Conservation (phyloP, 2,329 filamentous ascomycete genomes). For the Claviceps pazoutovae region DNA sequence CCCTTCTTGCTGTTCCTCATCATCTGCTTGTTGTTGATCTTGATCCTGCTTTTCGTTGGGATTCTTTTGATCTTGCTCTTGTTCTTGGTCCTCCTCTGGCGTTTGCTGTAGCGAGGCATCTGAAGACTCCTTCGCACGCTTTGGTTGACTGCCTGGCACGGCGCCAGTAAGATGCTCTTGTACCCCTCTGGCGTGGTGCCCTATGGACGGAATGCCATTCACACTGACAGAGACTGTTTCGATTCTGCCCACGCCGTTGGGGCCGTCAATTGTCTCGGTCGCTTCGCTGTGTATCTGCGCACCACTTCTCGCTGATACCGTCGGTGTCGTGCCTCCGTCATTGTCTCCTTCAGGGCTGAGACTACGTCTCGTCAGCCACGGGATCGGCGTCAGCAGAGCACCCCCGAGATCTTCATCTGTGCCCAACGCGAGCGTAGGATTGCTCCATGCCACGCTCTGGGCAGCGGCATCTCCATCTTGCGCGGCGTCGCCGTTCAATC, state of each 20-base stretch:
- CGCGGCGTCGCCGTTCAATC: conserved; percentile 42
- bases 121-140: conserved; percentile 24
- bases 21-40: neutral
- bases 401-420: conserved; percentile 84
- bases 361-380: conserved; percentile 53
- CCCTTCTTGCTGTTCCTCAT: conserved; percentile 13
- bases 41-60: too few species aligned
- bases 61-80: neutral
- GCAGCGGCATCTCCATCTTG: conserved; percentile 8
- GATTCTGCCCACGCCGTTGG: conserved; percentile 63
- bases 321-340: conserved; percentile 6
- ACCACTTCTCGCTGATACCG: conserved; percentile 12
- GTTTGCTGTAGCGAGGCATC: neutral
- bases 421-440: conserved; percentile 42
- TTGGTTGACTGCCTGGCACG: conserved; percentile 52
- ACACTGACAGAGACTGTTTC: conserved; percentile 69
- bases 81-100: conserved; percentile 3
- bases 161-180: conserved; percentile 76
- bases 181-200: conserved; percentile 38
- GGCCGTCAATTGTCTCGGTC: conserved; percentile 69
- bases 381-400: conserved; percentile 82
- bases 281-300: conserved; percentile 51
- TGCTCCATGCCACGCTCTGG: conserved; percentile 31
- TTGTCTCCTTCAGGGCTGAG: conserved; percentile 13
- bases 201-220: conserved; percentile 50